Evolutionary conservation across 2,329 filamentous ascomycete genomes (phyloP).

Genomic region (Sclerotinia sclerotiorum): DNA sequence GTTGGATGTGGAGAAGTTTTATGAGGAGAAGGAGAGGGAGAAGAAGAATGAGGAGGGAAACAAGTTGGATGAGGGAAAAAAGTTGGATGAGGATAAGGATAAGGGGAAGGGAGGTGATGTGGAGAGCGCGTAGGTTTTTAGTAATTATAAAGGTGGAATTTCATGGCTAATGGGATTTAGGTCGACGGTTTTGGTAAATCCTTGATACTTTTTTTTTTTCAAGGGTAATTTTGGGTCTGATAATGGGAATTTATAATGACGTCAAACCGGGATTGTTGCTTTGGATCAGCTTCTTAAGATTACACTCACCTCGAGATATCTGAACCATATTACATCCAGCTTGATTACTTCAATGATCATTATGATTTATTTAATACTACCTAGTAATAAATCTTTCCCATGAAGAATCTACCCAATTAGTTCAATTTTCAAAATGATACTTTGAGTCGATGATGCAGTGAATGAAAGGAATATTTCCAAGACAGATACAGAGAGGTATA

Average conservation of each 20-base stretch:
- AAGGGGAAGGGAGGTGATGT: conserved; percentile 25
- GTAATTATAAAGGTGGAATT: neutral
- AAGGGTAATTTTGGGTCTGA: neutral
- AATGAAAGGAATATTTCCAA: too few relatives aligned
- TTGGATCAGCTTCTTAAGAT: neutral
- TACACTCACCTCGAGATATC: neutral
- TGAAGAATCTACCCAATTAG: too few relatives aligned
- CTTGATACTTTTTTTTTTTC: neutral
- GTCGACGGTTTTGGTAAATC: conserved; percentile 16
- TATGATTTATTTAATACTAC: too few relatives aligned
- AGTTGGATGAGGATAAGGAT: conserved; percentile 27
- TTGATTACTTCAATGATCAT: too few relatives aligned
- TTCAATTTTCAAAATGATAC: too few relatives aligned
- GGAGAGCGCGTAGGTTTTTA: conserved; percentile 35
- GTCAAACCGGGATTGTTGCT: neutral
- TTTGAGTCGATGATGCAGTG: too few relatives aligned
- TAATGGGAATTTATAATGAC: neutral
- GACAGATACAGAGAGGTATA: too few relatives aligned
- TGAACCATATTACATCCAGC: too few relatives aligned
- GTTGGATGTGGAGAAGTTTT: conserved; percentile 38
- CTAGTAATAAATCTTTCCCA: too few relatives aligned
- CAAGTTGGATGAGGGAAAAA: conserved; percentile 11
- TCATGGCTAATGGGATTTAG: neutral
- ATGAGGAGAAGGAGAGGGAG: conserved; percentile 29
- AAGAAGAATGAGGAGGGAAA: neutral